phyloP scores from a whole-genome alignment of 176 grass and related monocot species.

The Rhynchospora tenuis region DNA sequence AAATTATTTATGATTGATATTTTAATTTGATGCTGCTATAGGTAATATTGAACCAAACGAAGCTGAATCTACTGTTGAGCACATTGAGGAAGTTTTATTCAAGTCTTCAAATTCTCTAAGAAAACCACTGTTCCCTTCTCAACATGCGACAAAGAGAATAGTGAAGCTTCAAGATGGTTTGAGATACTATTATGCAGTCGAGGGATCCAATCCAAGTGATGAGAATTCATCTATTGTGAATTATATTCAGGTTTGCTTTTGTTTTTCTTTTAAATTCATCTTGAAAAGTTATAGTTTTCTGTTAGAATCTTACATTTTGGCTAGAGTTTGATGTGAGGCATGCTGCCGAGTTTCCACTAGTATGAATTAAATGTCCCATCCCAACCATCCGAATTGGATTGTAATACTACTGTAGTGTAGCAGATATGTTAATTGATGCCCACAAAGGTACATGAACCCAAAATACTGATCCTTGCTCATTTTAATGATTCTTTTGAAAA shows the following conservation, averaged over 20 bases:
- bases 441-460: background rate
- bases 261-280: background rate
- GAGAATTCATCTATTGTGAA: conserved; percentile 88
- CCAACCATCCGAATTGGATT: background rate
- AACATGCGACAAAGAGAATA: conserved; percentile 81
- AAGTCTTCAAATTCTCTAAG: conserved; percentile 37
- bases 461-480: background rate
- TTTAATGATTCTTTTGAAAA: background rate
- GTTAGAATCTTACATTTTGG: background rate
- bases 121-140: conserved; percentile 69
- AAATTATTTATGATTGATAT: conserved; percentile 8
- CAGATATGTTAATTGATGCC: background rate
- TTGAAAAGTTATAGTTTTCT: background rate
- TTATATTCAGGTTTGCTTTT: conserved; percentile 72
- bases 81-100: conserved; percentile 67
- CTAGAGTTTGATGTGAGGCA: background rate
- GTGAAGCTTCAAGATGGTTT: conserved; percentile 90
- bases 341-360: background rate
- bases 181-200: conserved; percentile 52
- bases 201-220: conserved; percentile 65
- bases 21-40: conserved; percentile 28
- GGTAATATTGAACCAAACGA: conserved; percentile 77
- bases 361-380: background rate
- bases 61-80: conserved; percentile 52
- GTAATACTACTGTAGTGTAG: background rate